These are phyloP conservation scores for Mycena sanguinolenta DNA, from an alignment of 768 basidiomycete species.

Conservation along the genomic window DNA sequence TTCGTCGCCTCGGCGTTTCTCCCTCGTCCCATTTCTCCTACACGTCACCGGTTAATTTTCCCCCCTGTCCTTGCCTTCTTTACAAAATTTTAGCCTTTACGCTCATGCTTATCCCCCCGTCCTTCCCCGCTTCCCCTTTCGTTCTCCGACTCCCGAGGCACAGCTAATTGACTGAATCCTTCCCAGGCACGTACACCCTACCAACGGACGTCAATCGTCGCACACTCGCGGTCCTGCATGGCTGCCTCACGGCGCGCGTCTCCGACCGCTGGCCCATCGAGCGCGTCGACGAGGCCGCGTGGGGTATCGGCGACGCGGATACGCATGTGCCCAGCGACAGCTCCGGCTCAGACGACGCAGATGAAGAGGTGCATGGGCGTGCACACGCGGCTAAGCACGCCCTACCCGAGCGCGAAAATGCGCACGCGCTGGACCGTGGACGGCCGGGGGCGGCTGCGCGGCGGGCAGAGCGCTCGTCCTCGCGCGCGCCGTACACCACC, in stretches of 20 bases:
- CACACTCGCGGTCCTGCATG: conserved; percentile 71
- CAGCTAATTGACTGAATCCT: neutral
- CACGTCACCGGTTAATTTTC: neutral
- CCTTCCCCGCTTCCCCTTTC: neutral
- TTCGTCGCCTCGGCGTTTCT: conserved; percentile 14
- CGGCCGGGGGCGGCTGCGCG: conserved; percentile 22
- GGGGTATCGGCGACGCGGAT: conserved; percentile 79
- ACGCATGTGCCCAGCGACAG: conserved; percentile 30
- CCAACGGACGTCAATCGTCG: conserved; percentile 67
- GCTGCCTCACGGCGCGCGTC: conserved; percentile 81
- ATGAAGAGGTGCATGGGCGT: neutral
- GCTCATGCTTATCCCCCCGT: neutral
- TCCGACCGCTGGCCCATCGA: conserved; percentile 82
- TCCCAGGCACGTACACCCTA: conserved; percentile 72
- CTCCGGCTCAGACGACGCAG: neutral
- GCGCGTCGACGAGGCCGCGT: conserved; percentile 84
- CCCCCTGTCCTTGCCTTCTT: neutral
- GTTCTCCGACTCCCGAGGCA: neutral
- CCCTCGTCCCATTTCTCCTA: conserved; percentile 32
- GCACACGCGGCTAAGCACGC: neutral
- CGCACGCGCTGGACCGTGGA: conserved; percentile 18
- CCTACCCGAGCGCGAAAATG: neutral
- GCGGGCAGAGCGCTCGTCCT: conserved; percentile 28
- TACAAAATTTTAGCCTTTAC: neutral
- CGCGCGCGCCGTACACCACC: conserved; percentile 30